These are phyloP conservation scores for Malus hybrid DNA, from an alignment of 331 rosid genomes.

Conservation along the genomic window DNA sequence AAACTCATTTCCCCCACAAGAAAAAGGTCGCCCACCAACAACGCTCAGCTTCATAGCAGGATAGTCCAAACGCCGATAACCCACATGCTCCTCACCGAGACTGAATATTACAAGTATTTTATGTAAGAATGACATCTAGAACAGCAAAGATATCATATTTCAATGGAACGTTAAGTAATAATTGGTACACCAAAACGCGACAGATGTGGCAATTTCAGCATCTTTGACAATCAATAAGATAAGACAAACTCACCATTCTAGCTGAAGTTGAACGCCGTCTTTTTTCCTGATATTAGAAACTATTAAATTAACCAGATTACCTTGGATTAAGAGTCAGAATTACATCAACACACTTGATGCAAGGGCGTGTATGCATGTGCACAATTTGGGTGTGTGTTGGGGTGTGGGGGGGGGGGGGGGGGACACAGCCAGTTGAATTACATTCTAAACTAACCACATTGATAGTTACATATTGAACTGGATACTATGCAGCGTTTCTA, in stretches of 20 bases:
- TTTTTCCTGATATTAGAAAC: slow-evolving; percentile 57
- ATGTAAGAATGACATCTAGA: slow-evolving; percentile 4
- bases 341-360: neutral
- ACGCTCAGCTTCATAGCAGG: slow-evolving; percentile 63
- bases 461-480: neutral
- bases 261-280: slow-evolving; percentile 85
- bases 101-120: slow-evolving; percentile 37
- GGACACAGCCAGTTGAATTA: neutral
- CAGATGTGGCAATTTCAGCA: neutral
- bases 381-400: neutral
- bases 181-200: neutral
- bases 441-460: neutral
- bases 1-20: slow-evolving; percentile 60
- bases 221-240: slow-evolving; percentile 11
- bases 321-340: neutral
- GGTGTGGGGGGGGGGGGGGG: too few relatives aligned
- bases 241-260: slow-evolving; percentile 68
- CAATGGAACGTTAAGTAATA: neutral
- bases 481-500: neutral
- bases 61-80: slow-evolving; percentile 60
- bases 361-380: neutral
- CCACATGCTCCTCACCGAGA: slow-evolving; percentile 79
- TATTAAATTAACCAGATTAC: slow-evolving; percentile 17
- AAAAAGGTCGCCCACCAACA: slow-evolving; percentile 93
- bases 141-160: neutral